phyloP scores from a whole-genome alignment of 148 eudicot genomes.

The Nepenthes mirabilis region DNA sequence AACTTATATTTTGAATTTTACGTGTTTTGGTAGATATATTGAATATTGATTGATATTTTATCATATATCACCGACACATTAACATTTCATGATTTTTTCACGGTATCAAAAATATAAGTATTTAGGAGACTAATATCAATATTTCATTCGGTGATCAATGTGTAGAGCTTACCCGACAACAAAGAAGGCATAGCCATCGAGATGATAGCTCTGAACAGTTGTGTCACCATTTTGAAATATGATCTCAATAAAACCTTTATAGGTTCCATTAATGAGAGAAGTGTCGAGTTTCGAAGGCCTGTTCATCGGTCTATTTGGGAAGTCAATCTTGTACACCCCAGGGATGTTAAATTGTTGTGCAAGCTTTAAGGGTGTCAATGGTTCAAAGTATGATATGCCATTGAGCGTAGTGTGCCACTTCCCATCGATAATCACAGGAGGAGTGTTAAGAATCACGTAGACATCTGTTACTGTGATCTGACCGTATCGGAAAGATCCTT shows the following conservation, averaged over 20 bases:
- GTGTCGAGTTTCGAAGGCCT: constrained; percentile 76
- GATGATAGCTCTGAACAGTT: constrained; percentile 70
- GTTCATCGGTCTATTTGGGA: constrained; percentile 72
- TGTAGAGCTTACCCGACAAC: constrained; percentile 65
- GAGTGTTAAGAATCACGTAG: constrained; percentile 58
- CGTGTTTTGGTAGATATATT: too few relatives aligned
- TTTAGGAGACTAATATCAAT: too few relatives aligned
- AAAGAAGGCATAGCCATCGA: constrained; percentile 92
- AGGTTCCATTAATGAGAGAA: constrained; percentile 77
- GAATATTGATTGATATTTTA: too few relatives aligned
- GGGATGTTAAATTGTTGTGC: constrained; percentile 74
- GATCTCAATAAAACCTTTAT: constrained; percentile 85
- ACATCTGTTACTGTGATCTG: constrained; percentile 86
- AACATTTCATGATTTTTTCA: too few relatives aligned
- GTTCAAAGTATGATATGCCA: constrained; percentile 73
- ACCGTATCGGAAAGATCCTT: constrained; percentile 93
- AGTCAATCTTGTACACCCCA: constrained; percentile 88
- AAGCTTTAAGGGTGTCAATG: constrained; percentile 79
- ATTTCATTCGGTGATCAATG: too few relatives aligned
- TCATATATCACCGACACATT: too few relatives aligned
- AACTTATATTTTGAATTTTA: too few relatives aligned
- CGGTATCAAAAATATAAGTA: too few relatives aligned
- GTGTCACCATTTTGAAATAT: constrained; percentile 78
- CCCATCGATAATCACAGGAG: constrained; percentile 68
- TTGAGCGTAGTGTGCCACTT: constrained; percentile 76